A percentile compares a stretch with the other conserved stretches of the same genome.
phyloP scores from a whole-genome alignment of 768 basidiomycete species.

The Kwoniella dejecticola region DNA sequence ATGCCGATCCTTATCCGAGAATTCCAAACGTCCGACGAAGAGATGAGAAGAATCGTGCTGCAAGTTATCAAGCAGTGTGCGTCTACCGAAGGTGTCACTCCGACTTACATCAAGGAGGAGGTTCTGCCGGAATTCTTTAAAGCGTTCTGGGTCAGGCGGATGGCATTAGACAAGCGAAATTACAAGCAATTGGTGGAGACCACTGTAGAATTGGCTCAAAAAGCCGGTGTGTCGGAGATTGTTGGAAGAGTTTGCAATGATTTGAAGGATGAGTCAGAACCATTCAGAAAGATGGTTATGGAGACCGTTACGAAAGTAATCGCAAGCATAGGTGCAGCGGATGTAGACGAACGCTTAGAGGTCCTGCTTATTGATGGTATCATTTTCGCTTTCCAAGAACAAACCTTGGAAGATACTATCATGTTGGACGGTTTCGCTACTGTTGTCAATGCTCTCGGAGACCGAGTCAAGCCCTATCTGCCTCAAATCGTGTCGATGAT shows the following conservation, averaged over 20 bases:
- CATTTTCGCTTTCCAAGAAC: conserved; percentile 99
- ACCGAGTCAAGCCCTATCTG: conserved; percentile 96
- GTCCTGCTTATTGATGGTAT: conserved; percentile 94
- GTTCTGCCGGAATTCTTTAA: conserved; percentile 99
- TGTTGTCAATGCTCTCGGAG: conserved; percentile 90
- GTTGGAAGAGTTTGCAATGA: conserved; percentile 86
- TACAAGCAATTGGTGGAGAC: conserved; percentile 98
- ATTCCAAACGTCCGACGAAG: conserved; percentile 98
- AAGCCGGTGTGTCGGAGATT: conserved; percentile 94
- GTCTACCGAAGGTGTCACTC: conserved; percentile 95
- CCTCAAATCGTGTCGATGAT: conserved; percentile 99
- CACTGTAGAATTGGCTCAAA: conserved; percentile 96
- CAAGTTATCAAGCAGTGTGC: conserved; percentile 99
- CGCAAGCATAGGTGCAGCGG: conserved; percentile 89
- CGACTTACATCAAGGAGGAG: conserved; percentile 93
- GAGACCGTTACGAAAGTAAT: conserved; percentile 98
- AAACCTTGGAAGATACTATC: conserved; percentile 97
- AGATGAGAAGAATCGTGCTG: conserved; percentile 99
- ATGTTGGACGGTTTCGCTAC: conserved; percentile 99
- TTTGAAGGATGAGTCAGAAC: conserved; percentile 67
- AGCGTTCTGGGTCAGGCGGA: conserved; percentile 89
- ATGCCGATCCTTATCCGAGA: conserved; percentile 67
- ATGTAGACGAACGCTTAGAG: conserved; percentile 94
- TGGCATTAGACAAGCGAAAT: conserved; percentile 95
- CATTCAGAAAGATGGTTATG: conserved; percentile 95